Base-by-base conservation (phyloP, 192 early-diverging fungal species). In the Rhizoclosmatium sp. region DNA sequence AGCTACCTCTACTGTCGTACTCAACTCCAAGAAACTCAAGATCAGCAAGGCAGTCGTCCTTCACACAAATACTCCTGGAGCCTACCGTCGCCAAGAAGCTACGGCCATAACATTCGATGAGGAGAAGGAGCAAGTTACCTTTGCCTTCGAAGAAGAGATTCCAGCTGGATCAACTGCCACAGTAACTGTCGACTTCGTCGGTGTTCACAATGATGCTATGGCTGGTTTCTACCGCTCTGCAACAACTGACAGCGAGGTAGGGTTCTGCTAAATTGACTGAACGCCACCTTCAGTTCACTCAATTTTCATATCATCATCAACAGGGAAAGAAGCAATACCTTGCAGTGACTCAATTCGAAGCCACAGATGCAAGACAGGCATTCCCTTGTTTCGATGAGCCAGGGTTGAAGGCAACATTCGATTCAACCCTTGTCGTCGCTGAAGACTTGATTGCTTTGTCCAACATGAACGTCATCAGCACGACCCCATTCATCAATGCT, bases 331-430 rank as follows among this genome's bases (percentile, higher is more conserved):
- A 73, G 64, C 9, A 82, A 81, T 90, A 93, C 82, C 87, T 99
- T 77, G 96, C 93, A 5, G 93, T 93, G 4, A 98, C 98, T 4
- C 97, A 99, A 83, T 99, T 98, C 78, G 95, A 98, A 88, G 88
- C 96, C 14, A 96, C 94, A 23, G 93, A 96, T 81, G 93, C 93
- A 42, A 92, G 97, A 68, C 91, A 94, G 44, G 92, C 93, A 12
- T 94, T 99, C 84, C 98, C 98, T 16, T 98, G 93, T 83, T 98
- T 92, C 92, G 97, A 99, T 85, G 98, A 98, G 87, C 98, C 98
- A 48, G 89, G 91, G 70, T 89, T 94, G 59, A 99, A 99, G 87
- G 96, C 97, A 40, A 96, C 94, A 0, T 99, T 98, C 69, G 94
- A 96, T 78, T 89, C 96, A 47, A 95, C 93, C 3, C 86, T 99